These are phyloP conservation scores for Coemansia sp. DNA, from an alignment of 192 early-diverging fungal genomes.

Conservation along the genomic window DNA sequence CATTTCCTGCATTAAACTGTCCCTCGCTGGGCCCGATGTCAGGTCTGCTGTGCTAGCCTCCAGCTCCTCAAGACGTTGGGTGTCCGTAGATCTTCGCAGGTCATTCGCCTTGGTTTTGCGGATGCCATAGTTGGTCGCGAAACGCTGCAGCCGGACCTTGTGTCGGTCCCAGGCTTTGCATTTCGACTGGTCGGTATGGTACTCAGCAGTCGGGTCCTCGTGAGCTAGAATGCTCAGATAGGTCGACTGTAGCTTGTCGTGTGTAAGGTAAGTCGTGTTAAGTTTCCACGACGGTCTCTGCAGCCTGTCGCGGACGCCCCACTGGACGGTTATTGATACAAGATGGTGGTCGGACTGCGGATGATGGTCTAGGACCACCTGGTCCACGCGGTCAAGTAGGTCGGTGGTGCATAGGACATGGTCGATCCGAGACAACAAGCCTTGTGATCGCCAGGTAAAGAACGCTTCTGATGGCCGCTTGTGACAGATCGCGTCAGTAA, in stretches of 20 bases:
- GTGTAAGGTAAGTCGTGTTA: not conserved
- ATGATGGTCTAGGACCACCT: not conserved
- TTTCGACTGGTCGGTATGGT: not conserved
- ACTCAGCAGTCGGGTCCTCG: not conserved
- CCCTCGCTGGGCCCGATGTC: too few species aligned
- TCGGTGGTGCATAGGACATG: not conserved
- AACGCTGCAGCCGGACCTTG: too few species aligned
- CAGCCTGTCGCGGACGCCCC: not conserved
- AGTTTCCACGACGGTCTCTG: not conserved
- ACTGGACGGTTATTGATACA: not conserved
- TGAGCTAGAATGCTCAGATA: not conserved
- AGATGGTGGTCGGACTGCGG: not conserved
- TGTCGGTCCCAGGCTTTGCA: too few species aligned
- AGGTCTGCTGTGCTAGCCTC: too few species aligned
- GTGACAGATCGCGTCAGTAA: not conserved
- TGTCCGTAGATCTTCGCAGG: too few species aligned
- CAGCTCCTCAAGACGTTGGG: too few species aligned
- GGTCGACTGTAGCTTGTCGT: not conserved
- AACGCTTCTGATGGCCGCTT: not conserved
- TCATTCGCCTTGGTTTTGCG: too few species aligned
- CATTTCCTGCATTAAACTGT: too few species aligned
- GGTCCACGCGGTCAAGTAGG: not conserved
- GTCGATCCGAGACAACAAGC: not conserved
- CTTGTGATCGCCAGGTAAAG: not conserved
- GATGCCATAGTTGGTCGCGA: too few species aligned